A percentile compares a stretch with the other conserved stretches of the same genome.
These are phyloP conservation scores for Oryza australiensis DNA, from an alignment of 176 grass and related monocot genomes.

Conservation along the genomic window DNA sequence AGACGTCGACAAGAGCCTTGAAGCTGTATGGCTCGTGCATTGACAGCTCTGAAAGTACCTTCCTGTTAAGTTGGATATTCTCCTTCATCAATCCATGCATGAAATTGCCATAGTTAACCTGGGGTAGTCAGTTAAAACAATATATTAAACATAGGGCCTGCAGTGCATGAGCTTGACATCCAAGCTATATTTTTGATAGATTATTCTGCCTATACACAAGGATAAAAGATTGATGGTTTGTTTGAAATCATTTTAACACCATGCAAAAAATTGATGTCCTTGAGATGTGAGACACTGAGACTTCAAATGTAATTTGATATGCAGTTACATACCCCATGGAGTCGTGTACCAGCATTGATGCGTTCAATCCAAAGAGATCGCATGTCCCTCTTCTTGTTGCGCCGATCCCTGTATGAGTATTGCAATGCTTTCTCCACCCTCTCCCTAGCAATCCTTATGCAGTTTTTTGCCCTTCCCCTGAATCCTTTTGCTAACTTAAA, in stretches of 20 bases:
- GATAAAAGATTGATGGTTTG: not conserved
- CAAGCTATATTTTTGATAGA: not conserved
- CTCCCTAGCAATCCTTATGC: constrained; percentile 83
- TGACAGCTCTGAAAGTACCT: constrained; percentile 83
- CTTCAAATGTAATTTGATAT: not conserved
- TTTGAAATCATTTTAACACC: not conserved
- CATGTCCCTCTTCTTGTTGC: constrained; percentile 96
- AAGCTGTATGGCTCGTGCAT: constrained; percentile 98
- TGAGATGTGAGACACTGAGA: not conserved
- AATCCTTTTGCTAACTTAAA: constrained; percentile 93
- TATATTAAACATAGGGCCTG: not conserved
- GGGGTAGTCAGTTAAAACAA: not conserved
- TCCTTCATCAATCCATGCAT: constrained; percentile 96
- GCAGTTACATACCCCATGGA: constrained; percentile 75
- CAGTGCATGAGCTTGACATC: not conserved
- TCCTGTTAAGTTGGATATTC: constrained; percentile 93
- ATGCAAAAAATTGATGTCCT: not conserved
- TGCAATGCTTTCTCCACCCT: constrained; percentile 90
- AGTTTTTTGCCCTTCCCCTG: constrained; percentile 88
- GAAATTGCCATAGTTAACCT: constrained; percentile 96
- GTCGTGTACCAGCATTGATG: constrained; percentile 78
- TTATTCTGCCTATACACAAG: not conserved
- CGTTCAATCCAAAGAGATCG: constrained; percentile 92
- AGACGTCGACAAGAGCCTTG: constrained; percentile 80
- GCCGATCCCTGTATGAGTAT: constrained; percentile 86